Conservation (phyloP, 441 rosid genomes). For the Lepidium campestre region DNA sequence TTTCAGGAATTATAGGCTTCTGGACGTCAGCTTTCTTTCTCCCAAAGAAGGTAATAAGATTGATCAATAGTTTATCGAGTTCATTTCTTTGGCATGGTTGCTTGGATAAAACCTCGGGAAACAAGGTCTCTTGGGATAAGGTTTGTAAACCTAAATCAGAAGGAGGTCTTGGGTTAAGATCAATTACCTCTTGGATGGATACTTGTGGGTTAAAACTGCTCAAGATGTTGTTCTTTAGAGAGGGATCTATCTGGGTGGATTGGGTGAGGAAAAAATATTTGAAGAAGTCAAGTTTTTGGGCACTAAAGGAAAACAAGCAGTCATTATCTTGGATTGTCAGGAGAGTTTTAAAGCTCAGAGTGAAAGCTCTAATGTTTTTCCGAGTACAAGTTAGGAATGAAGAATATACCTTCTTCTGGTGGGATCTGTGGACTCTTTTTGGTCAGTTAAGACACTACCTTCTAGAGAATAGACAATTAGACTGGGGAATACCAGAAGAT, state of each 20-base stretch:
- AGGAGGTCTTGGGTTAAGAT: neutral
- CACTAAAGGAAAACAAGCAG: neutral
- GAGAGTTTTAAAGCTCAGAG: too few relatives aligned
- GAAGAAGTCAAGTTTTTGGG: neutral
- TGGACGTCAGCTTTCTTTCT: neutral
- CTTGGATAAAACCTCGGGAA: neutral
- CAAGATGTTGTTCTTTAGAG: neutral
- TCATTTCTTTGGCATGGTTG: neutral
- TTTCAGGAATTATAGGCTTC: neutral
- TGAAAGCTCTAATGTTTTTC: too few relatives aligned
- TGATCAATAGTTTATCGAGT: neutral
- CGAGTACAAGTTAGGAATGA: too few relatives aligned
- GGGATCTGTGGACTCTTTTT: too few relatives aligned
- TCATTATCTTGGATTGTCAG: too few relatives aligned
- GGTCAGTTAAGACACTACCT: too few relatives aligned
- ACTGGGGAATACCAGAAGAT: too few relatives aligned
- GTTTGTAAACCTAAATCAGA: neutral
- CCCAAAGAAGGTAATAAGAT: neutral
- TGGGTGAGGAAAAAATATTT: neutral
- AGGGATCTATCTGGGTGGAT: neutral
- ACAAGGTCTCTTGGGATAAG: neutral
- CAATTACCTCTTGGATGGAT: neutral
- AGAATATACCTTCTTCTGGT: too few relatives aligned
- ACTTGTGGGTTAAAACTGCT: neutral
- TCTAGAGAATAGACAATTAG: fast-evolving